Conservation (phyloP, 1,284 basidiomycete genomes). For the Puccinia horiana region DNA sequence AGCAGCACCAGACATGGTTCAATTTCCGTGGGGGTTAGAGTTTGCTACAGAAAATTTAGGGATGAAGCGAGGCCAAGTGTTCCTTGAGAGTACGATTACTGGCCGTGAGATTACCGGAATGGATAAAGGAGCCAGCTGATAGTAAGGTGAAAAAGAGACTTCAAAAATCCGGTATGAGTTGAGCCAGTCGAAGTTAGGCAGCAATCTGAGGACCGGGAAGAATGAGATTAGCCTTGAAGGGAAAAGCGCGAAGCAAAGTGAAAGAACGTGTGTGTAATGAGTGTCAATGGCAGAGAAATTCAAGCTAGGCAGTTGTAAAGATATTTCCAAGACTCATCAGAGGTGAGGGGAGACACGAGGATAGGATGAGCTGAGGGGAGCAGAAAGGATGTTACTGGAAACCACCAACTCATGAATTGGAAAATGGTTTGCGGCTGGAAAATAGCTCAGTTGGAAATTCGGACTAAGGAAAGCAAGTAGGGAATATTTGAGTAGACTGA, state of each 20-base stretch:
- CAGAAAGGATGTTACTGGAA: not conserved
- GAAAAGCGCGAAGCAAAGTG: not conserved
- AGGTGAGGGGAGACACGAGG: not conserved
- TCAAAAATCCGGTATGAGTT: not conserved
- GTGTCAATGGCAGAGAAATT: not conserved
- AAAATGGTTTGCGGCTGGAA: not conserved
- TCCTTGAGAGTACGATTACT: not conserved
- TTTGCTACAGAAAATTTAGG: not conserved
- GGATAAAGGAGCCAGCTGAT: not conserved
- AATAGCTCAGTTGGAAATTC: not conserved
- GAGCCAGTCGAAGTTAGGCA: not conserved
- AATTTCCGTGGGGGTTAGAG: not conserved
- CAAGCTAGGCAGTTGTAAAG: too few relatives aligned
- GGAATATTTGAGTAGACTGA: not conserved
- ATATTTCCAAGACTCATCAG: not conserved
- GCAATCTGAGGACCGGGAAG: too few relatives aligned
- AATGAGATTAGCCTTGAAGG: not conserved
- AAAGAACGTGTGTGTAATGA: not conserved
- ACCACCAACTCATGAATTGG: not conserved
- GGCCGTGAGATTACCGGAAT: too few relatives aligned
- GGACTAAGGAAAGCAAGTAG: too few relatives aligned
- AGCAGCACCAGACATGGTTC: not conserved
- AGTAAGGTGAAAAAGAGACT: not conserved
- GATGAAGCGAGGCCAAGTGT: not conserved
- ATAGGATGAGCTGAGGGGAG: not conserved